Evolutionary conservation across 2,329 filamentous ascomycete genomes (phyloP), one percentile per base, ranked within the genome.

Genomic region (Neoarthrinium moseri): DNA sequence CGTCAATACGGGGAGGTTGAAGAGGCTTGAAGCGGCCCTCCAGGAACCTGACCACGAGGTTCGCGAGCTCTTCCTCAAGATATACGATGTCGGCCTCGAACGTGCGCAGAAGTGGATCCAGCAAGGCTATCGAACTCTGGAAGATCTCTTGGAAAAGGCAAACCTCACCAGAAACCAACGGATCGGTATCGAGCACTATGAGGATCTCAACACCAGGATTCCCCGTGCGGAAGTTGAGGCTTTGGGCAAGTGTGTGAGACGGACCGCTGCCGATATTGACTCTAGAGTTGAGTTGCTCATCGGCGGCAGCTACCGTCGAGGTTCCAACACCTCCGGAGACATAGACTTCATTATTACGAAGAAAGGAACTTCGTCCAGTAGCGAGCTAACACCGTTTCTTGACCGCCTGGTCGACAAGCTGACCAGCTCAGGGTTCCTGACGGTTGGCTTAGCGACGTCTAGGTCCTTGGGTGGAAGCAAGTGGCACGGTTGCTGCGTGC

Each of bases 331-430:
- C 42, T 94, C 84, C 6, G 83, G 89, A 3, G 92, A 96, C 60
- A 86, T 96, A 46, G 92, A 96, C 63, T 74, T 92, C 32, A 81
- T 97, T 49, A 78, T 96, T 51, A 95, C 89, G 2, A 86, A 86
- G 57, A 70, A 77, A 0, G 73, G 74, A 1, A 85, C 84, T 0
- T 58, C 52, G 0, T 69, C 71, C 1, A 65, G 78, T 5, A 65
- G 70, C 1, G 74, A 87, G 3, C 74, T 96, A 1, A 71, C 77
- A 2, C 73, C 73, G 1, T 75, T 90, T 40, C 71, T 94, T 18
- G 72, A 83, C 7, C 66, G 62, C 3, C 75, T 96, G 6, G 73
- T 95, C 0, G 73, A 74, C 0, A 62, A 66, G 1, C 76, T 97
- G 7, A 81, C 80, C 32, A 56, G 65, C 1, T 62, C 72, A 5